These are phyloP conservation scores for Nakataea oryzae DNA, from an alignment of 2,329 filamentous ascomycete genomes.

Conservation along the genomic window DNA sequence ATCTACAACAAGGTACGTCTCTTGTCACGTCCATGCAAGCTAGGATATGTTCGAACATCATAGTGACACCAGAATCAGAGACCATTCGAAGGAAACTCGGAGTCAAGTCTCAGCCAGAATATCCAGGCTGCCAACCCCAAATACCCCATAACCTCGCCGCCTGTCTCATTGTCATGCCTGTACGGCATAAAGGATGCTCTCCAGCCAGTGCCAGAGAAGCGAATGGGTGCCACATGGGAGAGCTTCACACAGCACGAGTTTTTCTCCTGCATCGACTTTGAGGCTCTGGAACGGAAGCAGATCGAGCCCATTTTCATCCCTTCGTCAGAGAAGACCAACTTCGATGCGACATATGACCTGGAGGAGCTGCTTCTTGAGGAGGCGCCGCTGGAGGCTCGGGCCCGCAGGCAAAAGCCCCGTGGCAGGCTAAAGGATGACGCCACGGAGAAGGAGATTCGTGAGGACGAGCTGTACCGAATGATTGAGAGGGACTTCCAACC, in stretches of 20 bases:
- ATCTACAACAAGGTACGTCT: constrained; percentile 87
- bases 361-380: constrained; percentile 92
- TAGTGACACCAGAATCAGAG: constrained; percentile 42
- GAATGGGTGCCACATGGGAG: constrained; percentile 80
- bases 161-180: constrained; percentile 78
- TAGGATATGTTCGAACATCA: neutral
- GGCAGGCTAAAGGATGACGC: constrained; percentile 89
- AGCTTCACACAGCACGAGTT: constrained; percentile 83
- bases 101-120: constrained; percentile 67
- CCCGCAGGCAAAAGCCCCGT: constrained; percentile 84
- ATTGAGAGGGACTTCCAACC: constrained; percentile 91
- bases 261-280: constrained; percentile 79
- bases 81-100: constrained; percentile 84
- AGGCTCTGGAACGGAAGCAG: constrained; percentile 71
- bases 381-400: constrained; percentile 84
- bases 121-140: constrained; percentile 76
- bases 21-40: neutral
- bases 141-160: constrained; percentile 85
- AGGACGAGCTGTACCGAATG: constrained; percentile 87
- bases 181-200: constrained; percentile 80
- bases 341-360: constrained; percentile 94
- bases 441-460: constrained; percentile 85
- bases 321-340: constrained; percentile 96
- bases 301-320: constrained; percentile 87
- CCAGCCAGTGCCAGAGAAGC: constrained; percentile 66